Evolutionary conservation across 108 stramenopile genomes (phyloP).

Genomic region (Skeletonema costatum): DNA sequence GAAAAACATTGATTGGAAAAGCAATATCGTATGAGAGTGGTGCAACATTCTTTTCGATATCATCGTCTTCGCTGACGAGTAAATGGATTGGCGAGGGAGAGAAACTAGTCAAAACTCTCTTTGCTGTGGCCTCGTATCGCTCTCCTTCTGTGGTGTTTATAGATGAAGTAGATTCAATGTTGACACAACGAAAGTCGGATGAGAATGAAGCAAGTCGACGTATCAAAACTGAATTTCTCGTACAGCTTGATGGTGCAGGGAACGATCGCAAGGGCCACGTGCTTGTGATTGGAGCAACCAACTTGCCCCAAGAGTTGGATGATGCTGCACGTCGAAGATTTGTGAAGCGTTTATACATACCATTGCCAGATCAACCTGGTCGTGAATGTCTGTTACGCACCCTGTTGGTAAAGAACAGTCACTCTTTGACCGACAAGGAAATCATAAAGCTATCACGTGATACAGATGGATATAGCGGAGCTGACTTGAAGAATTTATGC

Average conservation of each 20-base stretch:
- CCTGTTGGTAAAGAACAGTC: constrained; percentile 85
- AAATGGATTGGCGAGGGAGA: constrained; percentile 99
- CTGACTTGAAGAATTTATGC: constrained; percentile 91
- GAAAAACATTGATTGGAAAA: constrained; percentile 99
- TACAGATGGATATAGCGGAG: constrained; percentile 92
- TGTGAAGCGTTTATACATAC: constrained; percentile 94
- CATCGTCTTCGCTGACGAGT: constrained; percentile 95
- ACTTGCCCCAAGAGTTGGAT: constrained; percentile 98
- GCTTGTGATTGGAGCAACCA: constrained; percentile 97
- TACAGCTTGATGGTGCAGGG: constrained; percentile 92
- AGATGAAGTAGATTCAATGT: constrained; percentile 95
- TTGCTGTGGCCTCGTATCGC: constrained; percentile 93
- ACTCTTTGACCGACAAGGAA: constrained; percentile 69
- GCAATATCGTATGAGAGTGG: constrained; percentile 97
- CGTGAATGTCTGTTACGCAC: constrained; percentile 74
- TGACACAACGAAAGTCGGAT: constrained; percentile 89
- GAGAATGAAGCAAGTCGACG: constrained; percentile 95
- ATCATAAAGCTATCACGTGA: constrained; percentile 75
- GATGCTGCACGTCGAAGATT: constrained; percentile 98
- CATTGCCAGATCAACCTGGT: constrained; percentile 86
- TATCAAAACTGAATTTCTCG: constrained; percentile 95
- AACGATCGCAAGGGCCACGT: constrained; percentile 85
- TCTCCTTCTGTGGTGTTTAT: constrained; percentile 93
- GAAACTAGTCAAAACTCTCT: constrained; percentile 95
- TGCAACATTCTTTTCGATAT: constrained; percentile 98